phyloP scores from a whole-genome alignment of 768 basidiomycete genomes.

The Suillus luteus region DNA sequence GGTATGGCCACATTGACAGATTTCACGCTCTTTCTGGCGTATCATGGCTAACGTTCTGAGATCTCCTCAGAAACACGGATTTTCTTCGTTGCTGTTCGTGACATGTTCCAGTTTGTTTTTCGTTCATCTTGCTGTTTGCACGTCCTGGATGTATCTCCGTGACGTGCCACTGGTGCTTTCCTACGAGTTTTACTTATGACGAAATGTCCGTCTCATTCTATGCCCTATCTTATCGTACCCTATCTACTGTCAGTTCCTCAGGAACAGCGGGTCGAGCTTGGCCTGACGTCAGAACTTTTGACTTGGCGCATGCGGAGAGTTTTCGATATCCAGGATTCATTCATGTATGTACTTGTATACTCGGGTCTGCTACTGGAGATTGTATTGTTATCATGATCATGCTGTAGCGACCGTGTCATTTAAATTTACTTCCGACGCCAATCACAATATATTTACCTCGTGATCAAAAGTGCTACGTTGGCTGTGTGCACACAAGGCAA shows the following conservation, averaged over 20 bases:
- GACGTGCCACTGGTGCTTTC: conserved; percentile 1
- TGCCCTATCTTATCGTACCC: conserved; percentile 6
- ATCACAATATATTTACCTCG: neutral
- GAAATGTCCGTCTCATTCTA: neutral
- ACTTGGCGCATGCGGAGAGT: neutral
- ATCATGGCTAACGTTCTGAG: conserved; percentile 8
- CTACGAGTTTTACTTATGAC: conserved; percentile 7
- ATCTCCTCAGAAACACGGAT: conserved; percentile 8
- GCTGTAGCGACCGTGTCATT: neutral
- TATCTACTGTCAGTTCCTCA: neutral
- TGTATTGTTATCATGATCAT: neutral
- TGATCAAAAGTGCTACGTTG: neutral
- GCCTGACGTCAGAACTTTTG: neutral
- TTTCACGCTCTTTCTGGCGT: conserved; percentile 8
- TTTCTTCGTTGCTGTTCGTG: conserved; percentile 5
- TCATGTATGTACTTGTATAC: neutral
- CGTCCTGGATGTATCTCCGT: conserved; percentile 7
- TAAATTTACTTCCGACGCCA: neutral
- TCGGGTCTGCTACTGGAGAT: neutral
- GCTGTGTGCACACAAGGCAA: neutral
- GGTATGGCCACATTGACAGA: conserved; percentile 3
- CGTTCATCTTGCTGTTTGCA: conserved; percentile 1
- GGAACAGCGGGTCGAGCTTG: neutral
- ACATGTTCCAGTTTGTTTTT: conserved; percentile 6
- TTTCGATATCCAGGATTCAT: neutral